Evolutionary conservation across 768 basidiomycete species (phyloP).

Genomic region (Suillus luteus): DNA sequence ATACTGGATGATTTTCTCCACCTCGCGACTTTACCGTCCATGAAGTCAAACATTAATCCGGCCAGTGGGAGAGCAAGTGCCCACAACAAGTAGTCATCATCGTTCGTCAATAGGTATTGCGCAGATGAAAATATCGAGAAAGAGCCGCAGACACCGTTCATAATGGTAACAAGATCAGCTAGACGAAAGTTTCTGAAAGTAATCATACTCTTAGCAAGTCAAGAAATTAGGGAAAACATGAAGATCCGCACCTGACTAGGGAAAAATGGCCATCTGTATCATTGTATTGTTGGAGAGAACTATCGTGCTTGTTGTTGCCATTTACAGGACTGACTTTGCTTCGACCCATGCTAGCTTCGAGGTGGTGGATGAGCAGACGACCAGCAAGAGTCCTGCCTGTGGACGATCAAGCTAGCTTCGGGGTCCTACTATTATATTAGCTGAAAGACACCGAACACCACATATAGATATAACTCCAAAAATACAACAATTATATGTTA

Average conservation of each 20-base stretch:
- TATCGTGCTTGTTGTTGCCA: conserved; percentile 17
- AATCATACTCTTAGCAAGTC: conserved; percentile 22
- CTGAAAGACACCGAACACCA: conserved; percentile 17
- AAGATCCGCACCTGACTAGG: conserved; percentile 75
- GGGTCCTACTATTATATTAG: conserved; percentile 1
- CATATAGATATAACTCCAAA: conserved; percentile 14
- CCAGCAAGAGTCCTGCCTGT: conserved; percentile 31
- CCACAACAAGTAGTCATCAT: conserved; percentile 78
- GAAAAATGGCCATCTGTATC: conserved; percentile 96
- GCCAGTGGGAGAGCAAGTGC: conserved; percentile 89
- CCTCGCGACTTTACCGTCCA: conserved; percentile 96
- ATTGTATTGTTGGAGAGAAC: conserved; percentile 72
- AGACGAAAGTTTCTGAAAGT: conserved; percentile 87
- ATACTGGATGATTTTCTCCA: conserved; percentile 96
- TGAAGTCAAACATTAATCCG: conserved; percentile 95
- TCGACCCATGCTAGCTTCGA: conserved; percentile 24
- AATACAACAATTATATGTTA: conserved; percentile 1
- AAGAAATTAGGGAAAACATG: conserved; percentile 3
- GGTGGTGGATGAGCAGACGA: conserved; percentile 6
- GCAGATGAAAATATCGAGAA: conserved; percentile 94
- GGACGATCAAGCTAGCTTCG: conserved; percentile 7
- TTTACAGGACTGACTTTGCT: conserved; percentile 33
- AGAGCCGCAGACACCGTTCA: conserved; percentile 98
- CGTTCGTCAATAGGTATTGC: conserved; percentile 79
- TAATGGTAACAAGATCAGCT: conserved; percentile 97